Base-by-base conservation (phyloP, 2,329 filamentous ascomycete genomes). In the Gremmenia infestans region DNA sequence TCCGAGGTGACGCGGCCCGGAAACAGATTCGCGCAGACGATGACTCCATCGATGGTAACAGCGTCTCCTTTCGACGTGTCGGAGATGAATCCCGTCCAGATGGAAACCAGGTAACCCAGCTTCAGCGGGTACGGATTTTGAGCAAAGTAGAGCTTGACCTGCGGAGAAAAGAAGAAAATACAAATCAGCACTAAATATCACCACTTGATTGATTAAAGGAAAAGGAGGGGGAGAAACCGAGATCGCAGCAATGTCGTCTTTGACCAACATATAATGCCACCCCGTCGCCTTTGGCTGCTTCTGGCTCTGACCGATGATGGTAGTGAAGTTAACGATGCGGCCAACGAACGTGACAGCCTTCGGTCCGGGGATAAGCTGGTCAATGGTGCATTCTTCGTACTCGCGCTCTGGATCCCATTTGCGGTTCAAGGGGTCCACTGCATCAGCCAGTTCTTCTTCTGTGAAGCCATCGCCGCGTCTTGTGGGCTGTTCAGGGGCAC, bases 71-170 rank as follows among this genome's bases (percentile, higher is more conserved):
- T 80, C 42, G 73, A 72, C 0, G 73, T 71, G 14, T 74, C 69
- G 12, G 76, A 75, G 46, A 84, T 72, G 59, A 82, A 81, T 7
- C 76, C 76, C 1, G 81, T 77, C 79, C 80, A 85, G 8, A 85
- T 67, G 0, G 78, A 79, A 15, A 85, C 71, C 1, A 83, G 73
- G 39, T 78, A 76, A 2, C 82, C 81, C 2, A 85, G 68, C 7
- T 74, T 71, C 4, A 81, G 67, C 40, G 67, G 71, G 68, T 74
- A 78, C 22, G 60, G 68, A 50, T 60, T 64, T 3, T 70, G 68
- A 17, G 70, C 71, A 53, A 78, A 82, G 72, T 78, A 82, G 2
- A 83, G 67, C 48, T 78, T 78, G 43, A 81, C 69, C 78, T 80
- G 19, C 45, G 1, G 45, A 5, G 1, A 35, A 17, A 39, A 25